Evolutionary conservation across 2,329 filamentous ascomycete species (phyloP), one percentile per base, ranked within the genome.

Genomic region (Ceratocystis harringtonii): DNA sequence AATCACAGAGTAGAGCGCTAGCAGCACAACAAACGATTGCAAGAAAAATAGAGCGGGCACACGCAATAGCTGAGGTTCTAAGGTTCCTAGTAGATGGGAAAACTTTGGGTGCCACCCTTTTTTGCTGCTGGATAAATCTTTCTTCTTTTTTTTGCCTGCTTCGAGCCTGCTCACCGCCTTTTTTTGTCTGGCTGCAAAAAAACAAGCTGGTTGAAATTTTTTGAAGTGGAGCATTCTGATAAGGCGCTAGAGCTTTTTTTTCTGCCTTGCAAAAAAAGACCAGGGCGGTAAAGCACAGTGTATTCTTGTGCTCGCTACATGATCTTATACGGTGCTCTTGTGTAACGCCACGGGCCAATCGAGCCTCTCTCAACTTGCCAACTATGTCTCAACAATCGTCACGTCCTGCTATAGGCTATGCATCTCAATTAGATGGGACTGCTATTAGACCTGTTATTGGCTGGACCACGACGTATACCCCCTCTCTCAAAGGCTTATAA

Each of bases 91-190:
- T 62, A 28, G 32, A 45, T 65, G 19, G 55, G 45, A n/a, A 32
- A 61, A 41, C 36, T 44, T n/a, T 44, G 45, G 55, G 43, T 22
- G 45, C 15, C 10, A 36, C 25, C 30, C 22, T 61, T 57, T 43
- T 43, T 50, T 36, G 36, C 45, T 32, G 19, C 63, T 48, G 52
- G 30, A 43, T 44, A 41, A n/a, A 55, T 57, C 60, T 30, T n/a
- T 43, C 28, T 63, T n/a, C 17, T 36, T 17, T 44, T 32, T 30
- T 22, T 22, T 52, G 45, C 44, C 41, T 61, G n/a, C 7, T 22
- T 50, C 7, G 15, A 30, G 44, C 28, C 55, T 61, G 60, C 44
- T 28, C 25, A n/a, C 22, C 32, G 69, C 69, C 68, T 69, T 71
- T 69, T 71, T 64, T 62, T 67, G 52, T 61, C 63, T 36, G n/a